Evolutionary conservation across 164 flowering plant genomes (phyloP), one percentile per base, ranked within the genome.

Genomic region (Vitis rupestris): DNA sequence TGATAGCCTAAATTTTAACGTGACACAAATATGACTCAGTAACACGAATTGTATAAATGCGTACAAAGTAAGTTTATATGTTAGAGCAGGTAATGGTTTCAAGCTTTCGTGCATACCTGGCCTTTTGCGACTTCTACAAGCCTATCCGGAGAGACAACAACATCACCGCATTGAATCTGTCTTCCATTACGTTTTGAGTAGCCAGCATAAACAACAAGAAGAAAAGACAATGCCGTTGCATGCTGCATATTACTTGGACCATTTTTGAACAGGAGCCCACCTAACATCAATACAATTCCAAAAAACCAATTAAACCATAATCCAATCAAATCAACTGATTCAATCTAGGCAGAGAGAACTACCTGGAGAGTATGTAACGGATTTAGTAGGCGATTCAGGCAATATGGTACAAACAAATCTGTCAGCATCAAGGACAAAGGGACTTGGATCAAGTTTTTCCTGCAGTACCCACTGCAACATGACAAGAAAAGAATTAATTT

Each of bases 201-300:
- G 14, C 72, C 69, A 55, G 80, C 77, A 59, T 87, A 83, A 16
- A 67, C 72, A 15, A 89, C 47, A 19, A 86, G 69, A 37, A 89
- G 85, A 61, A 89, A 87, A 3, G 90, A 87, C 16, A 75, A 50
- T 2, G 88, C 71, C 10, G 90, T 81, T 27, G 86, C 37, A 37
- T 84, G 83, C 58, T 89, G 89, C 75, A 85, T n/a, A 55, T 85
- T 85, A 61, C 89, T 80, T 55, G 83, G 80, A 56, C 87, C 87
- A 1, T 76, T 29, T 66, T 81, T 83, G 66, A 77, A 80, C 7
- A 89, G 8, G 2, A 89, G 85, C n/a, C 92, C 94, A 50, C 90
- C 92, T 87, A 59, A 49, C 31, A 10, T 31, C n/a, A 9, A 47
- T 9, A 9, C 0, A 55, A 14, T 31, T 16, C 4, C 13, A 27